Evolutionary conservation across 352 stramenopile genomes (phyloP), one percentile per base, ranked within the genome.

Genomic region (Phytophthora sp.): DNA sequence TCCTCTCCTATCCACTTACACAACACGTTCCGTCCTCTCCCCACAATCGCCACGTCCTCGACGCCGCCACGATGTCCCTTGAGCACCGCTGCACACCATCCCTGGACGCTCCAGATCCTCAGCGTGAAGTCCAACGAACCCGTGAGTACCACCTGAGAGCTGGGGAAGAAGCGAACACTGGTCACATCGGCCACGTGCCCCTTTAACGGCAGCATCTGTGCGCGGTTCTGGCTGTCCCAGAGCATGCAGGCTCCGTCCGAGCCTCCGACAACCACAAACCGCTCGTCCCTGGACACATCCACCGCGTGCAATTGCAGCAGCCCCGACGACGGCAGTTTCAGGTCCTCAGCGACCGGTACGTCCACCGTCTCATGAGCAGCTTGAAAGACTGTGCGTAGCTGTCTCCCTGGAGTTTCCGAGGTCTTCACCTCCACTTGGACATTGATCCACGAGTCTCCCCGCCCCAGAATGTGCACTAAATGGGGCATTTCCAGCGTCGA

Each of bases 81-180:
- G 18, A 94, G 49, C 26, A 88, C 74, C 1, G 79, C 82, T 3
- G 75, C 84, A 35, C 82, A 92, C 4, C 54, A 70, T 7, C 77
- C 83, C 17, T 74, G 55, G 0, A 78, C 49, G 31, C 75, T 88
- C 82, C 82, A 94, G 28, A 94, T 88, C 17, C 80, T 76, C 34
- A 94, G 60, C 37, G 76, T 89, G 27, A 91, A 87, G 65, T 94
- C 84, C 27, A 91, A 35, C n/a, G 82, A 88, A 0, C 74, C 80
- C 0, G 84, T 90, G 2, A 94, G 75, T 35, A 89, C 42, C 18
- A 94, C 84, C 38, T 87, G 75, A 13, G 79, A 73, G 62, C 84
- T 94, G 0, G 84, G 84, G 30, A 91, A 93, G 61, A 94, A 94
- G 15, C 51, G 66, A 12, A 67, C 61, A 49, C 66, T 53, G 0